Base-by-base conservation (phyloP, 1,284 basidiomycete genomes). In the Leccinum olivaceoglutinosum region DNA sequence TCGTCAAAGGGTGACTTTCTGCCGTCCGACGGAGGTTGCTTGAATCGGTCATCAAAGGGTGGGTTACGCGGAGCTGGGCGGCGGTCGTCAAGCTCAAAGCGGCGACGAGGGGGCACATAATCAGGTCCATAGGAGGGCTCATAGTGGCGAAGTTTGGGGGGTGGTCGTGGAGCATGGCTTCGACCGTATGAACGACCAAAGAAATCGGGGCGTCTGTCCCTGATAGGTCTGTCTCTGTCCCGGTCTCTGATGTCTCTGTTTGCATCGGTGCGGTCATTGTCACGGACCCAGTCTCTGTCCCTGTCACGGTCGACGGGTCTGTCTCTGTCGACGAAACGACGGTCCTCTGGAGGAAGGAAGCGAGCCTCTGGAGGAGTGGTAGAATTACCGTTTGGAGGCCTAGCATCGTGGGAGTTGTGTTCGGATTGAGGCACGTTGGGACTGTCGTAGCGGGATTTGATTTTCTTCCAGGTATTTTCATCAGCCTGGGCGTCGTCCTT, bases 71-170 rank as follows among this genome's bases (percentile, higher is more conserved):
- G n/a, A 21, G 57, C 58, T 18, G 63, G 65, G 59, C 71, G 74
- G 60, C 71, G 70, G 58, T 77, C 69, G 64, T 74, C 70, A 34
- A 71, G 60, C 25, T 77, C 76, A 66, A 66, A 71, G 60, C 78
- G 74, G 64, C 76, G 77, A 60, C 71, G 69, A 66, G 74, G 67
- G 9, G 69, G 67, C 65, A 70, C 63, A 39, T 64, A 69, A 21
- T 76, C 68, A 59, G 66, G 63, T 46, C 70, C 65, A 66, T 80
- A 78, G 39, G 74, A 73, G 41, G 78, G 76, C 44, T 80, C 79
- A 64, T 79, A 80, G 55, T 79, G 80, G 58, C 77, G 78, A 59
- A 75, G 75, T 60, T 81, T 79, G 57, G 77, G 71, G 58, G 78
- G 77, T 39, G 79, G 77, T 65, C 80, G 73, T 59, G 79, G 74